Base-by-base conservation (phyloP, 768 basidiomycete species). In the Tremella mesenterica region DNA sequence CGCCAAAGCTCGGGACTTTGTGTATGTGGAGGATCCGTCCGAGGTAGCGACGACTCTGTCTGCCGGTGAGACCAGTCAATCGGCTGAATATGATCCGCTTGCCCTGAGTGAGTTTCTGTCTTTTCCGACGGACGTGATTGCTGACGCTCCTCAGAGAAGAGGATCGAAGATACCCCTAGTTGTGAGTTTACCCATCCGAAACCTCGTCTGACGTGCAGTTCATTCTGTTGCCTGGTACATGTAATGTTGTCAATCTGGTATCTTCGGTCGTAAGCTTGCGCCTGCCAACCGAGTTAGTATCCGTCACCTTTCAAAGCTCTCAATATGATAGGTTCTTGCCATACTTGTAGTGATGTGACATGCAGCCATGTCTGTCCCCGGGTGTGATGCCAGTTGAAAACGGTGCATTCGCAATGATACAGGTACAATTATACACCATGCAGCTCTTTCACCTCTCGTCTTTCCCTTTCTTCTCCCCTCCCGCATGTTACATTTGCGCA, bases 11-110 rank as follows among this genome's bases (percentile, higher is more conserved):
- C 53, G 61, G 29, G 54, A 52, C 36, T 33, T 57, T 6, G 56
- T 59, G 33, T 53, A 58, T 33, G 41, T 41, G 28, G 63, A 61
- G 25, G 59, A 61, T n/a, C 25, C 33, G 14, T 47, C 59, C 31
- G 54, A 56, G n/a, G 31, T 49, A 21, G 56, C 45, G 18, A 52
- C 58, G 12, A 49, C 52, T 28, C 34, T 53, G 29, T 57, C 59
- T 7, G 30, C 48, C 20, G 36, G 25, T 29, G 45, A 33, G 8
- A 49, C 50, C 45, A n/a, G 18, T 2, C 21, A 29, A n/a, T 48
- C 16, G 6, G 25, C 41, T 27, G 38, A 36, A 12, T 61, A 51
- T 29, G 49, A 61, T 34, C 43, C 52, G 8, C 20, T 48, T 12
- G 14, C 36, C 16, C 50, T 61, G 21, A 54, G 59, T 50, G 13